phyloP scores from a whole-genome alignment of 257 asterid species.

The Scutellaria galericulata region DNA sequence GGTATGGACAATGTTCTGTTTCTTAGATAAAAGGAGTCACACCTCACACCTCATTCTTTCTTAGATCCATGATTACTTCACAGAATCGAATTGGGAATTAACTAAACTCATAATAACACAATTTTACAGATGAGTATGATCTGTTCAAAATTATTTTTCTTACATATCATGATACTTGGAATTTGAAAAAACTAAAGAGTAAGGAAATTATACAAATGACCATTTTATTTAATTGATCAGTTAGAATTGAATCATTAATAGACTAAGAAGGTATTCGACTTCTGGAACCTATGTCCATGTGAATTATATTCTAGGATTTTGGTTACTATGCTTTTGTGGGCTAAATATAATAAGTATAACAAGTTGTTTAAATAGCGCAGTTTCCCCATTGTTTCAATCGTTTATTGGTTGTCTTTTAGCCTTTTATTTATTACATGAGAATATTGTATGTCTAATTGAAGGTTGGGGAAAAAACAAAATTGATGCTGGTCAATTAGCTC shows the following conservation, averaged over 20 bases:
- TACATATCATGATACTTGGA: constrained; percentile 13
- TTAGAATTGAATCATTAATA: not conserved
- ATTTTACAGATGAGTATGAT: constrained; percentile 4
- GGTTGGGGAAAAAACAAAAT: constrained; percentile 66
- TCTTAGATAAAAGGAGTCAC: too few species aligned
- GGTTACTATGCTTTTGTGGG: constrained; percentile 1
- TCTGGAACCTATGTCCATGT: constrained; percentile 16
- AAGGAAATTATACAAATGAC: not conserved
- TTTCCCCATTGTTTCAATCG: constrained; percentile 12
- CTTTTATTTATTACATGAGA: constrained; percentile 29
- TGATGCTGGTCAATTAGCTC: constrained; percentile 92
- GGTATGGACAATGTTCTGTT: too few species aligned
- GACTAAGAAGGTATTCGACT: not conserved
- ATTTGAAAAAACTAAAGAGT: not conserved
- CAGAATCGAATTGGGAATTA: not conserved
- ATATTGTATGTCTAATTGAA: constrained; percentile 42
- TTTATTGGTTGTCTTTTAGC: constrained; percentile 16
- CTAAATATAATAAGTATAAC: not conserved
- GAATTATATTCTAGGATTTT: not conserved
- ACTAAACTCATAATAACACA: constrained; percentile 4
- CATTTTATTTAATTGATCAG: not conserved
- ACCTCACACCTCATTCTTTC: not conserved
- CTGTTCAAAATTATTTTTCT: not conserved
- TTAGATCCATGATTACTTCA: not conserved
- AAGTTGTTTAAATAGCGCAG: constrained; percentile 26